Base-by-base conservation (phyloP, 2,329 filamentous ascomycete genomes). In the Bipolaris oryzae region DNA sequence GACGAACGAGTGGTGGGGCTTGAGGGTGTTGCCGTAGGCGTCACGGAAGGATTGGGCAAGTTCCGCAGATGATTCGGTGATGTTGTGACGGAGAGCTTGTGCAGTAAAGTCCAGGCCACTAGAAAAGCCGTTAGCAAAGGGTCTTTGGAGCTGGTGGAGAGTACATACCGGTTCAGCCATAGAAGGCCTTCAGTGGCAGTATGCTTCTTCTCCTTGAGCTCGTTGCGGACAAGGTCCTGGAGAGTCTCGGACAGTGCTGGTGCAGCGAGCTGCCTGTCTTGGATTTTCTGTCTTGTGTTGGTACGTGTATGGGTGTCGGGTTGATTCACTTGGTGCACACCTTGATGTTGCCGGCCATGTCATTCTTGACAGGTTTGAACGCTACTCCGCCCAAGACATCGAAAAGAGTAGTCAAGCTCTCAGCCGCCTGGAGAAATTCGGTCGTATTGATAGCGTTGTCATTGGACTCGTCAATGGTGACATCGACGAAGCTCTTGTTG, bases 61-160 rank as follows among this genome's bases (percentile, higher is more conserved):
- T 79, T 97, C 92, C 74, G 92, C 85, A 64, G 76, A 67, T 51
- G 85, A 73, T 72, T 89, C 87, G 71, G 83, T 78, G 63, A 92
- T 71, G 81, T 96, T 96, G 76, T 88, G 84, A 73, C 87, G 86
- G 61, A 99, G 87, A 58, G 90, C 90, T 76, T 91, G 87, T 73
- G 88, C 87, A 64, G 94, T 98, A 82, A 99, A 99, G 74, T 97
- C 92, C 72, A 98, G 90, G 58, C 90, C 95, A 61, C 93, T 96
- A 69, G 11, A 42, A 46, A 10, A 47, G 6, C 50, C 50, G 53
- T 61, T 44, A 64, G 54, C 39, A 41, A 13, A 39, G 2, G 15
- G 15, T 39, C 18, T 11, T n/a, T 13, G 16, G 5, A 16, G n/a
- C 28, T 45, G 25, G 9, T 16, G 44, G 59, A 48, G 41, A 35